Percentiles rank a stretch among this genome's conserved stretches.
phyloP scores from a whole-genome alignment of 352 stramenopile species.

The Elongisporangium undulatum region DNA sequence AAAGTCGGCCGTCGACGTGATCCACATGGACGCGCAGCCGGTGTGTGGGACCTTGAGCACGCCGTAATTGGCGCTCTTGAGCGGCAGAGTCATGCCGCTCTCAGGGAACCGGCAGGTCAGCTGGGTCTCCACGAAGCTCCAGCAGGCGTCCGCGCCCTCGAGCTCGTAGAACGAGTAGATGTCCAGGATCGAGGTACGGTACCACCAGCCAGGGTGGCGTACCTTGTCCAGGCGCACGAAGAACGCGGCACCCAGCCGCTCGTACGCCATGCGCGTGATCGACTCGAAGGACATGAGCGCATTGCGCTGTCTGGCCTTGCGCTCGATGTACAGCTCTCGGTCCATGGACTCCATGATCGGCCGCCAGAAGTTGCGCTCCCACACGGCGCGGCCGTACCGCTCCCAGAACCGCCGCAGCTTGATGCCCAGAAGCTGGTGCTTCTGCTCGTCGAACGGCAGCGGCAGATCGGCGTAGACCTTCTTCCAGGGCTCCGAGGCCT shows the following conservation, averaged over 20 bases:
- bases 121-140: slow-evolving; percentile 31
- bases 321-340: slow-evolving; percentile 10
- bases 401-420: slow-evolving; percentile 35
- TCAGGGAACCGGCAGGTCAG: slow-evolving; percentile 31
- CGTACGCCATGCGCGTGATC: slow-evolving; percentile 24
- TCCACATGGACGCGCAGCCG: slow-evolving; percentile 24
- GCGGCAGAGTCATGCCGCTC: slow-evolving; percentile 31
- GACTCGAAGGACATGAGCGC: slow-evolving; percentile 28
- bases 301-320: slow-evolving; percentile 27
- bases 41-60: slow-evolving; percentile 11
- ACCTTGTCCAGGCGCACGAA: slow-evolving; percentile 41
- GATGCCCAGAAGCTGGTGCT: slow-evolving; percentile 12
- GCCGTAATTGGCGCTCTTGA: slow-evolving; percentile 25
- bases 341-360: slow-evolving; percentile 11
- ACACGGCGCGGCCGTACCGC: slow-evolving; percentile 25
- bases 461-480: slow-evolving; percentile 21
- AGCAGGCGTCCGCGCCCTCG: slow-evolving; percentile 22
- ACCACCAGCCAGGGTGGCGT: slow-evolving; percentile 53
- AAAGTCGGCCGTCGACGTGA: slow-evolving; percentile 3
- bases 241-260: slow-evolving; percentile 27
- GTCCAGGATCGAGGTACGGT: slow-evolving; percentile 30
- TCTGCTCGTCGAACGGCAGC: slow-evolving; percentile 31
- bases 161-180: slow-evolving; percentile 19
- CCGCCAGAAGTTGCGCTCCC: slow-evolving; percentile 55
- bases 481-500: slow-evolving; percentile 30